Conservation (phyloP, 179 eudicot species). For the Beta macrorhiza region DNA sequence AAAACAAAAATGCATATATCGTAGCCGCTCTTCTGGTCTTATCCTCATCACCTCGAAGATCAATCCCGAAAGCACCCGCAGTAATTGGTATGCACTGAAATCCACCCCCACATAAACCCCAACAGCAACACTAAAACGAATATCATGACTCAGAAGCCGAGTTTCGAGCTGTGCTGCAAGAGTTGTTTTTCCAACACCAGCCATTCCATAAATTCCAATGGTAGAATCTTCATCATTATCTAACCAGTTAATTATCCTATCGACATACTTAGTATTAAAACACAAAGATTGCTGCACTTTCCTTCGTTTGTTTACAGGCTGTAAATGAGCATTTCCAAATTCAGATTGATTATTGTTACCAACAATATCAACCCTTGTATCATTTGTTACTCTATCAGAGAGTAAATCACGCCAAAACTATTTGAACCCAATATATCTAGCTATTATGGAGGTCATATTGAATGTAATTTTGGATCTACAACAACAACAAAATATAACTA, state of each 20-base stretch:
- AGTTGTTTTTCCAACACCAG: slow-evolving; percentile 22
- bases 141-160: background rate
- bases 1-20: slow-evolving; percentile 3
- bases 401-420: background rate
- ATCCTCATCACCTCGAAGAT: slow-evolving; percentile 15
- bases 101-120: slow-evolving; percentile 18
- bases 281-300: background rate
- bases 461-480: too few relatives aligned
- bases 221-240: background rate
- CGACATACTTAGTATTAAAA: background rate
- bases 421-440: too few relatives aligned
- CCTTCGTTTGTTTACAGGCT: background rate
- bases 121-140: background rate
- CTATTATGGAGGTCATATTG: too few relatives aligned
- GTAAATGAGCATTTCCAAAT: background rate
- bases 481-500: too few relatives aligned
- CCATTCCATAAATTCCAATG: slow-evolving; percentile 25
- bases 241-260: background rate
- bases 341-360: background rate
- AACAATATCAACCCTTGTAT: background rate
- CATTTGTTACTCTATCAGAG: background rate
- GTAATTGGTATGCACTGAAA: background rate
- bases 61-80: background rate
- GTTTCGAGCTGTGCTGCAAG: slow-evolving; percentile 1
- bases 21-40: slow-evolving; percentile 18